phyloP scores from a whole-genome alignment of 176 grass and related monocot genomes.

The Musa troglodytarum region DNA sequence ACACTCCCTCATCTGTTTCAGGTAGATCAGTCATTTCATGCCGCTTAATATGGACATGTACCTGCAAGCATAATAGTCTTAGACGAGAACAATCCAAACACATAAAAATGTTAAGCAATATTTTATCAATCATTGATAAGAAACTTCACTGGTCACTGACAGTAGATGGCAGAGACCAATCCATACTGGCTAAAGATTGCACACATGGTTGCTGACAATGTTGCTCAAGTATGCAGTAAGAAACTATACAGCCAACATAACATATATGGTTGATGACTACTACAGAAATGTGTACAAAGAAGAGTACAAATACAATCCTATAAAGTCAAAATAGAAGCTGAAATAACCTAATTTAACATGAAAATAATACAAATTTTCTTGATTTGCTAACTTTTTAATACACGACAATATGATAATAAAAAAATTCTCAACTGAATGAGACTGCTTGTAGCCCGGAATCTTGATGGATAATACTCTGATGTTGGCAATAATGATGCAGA shows the following conservation, averaged over 20 bases:
- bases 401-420: no score
- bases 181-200: neutral
- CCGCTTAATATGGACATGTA: conserved; percentile 90
- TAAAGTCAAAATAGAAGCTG: no score
- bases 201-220: neutral
- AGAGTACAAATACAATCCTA: no score
- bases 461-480: no score
- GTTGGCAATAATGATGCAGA: no score
- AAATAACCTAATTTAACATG: no score
- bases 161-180: neutral
- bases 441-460: no score
- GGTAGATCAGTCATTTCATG: conserved; percentile 82
- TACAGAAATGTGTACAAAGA: no score
- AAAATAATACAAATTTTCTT: no score
- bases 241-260: neutral
- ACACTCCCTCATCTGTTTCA: conserved; percentile 61
- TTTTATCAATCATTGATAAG: neutral
- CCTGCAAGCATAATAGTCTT: conserved; percentile 26
- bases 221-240: neutral
- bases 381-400: no score
- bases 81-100: neutral
- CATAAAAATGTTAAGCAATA: neutral
- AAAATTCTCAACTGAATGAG: no score
- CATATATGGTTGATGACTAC: neutral
- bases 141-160: neutral